Evolutionary conservation across 2,329 filamentous ascomycete genomes (phyloP), one percentile per base, ranked within the genome.

Genomic region (Stylonectria norvegica): DNA sequence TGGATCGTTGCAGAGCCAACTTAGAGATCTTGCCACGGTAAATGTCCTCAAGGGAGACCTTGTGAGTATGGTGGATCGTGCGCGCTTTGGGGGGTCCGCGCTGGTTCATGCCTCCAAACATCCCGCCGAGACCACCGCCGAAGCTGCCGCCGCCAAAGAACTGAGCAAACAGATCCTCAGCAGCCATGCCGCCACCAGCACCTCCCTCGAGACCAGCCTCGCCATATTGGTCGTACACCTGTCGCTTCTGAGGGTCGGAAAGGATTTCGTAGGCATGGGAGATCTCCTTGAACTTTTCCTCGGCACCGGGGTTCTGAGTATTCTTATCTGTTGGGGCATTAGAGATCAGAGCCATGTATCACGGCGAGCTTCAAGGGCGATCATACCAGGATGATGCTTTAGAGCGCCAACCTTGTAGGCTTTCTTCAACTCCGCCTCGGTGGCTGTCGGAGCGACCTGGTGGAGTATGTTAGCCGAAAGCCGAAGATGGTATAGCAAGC

Each of bases 1-100:
- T 85, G 10, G 91, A 97, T 64, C 95, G 94, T 71, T 98, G 93
- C 31, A 98, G 78, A 20, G 93, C 94, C 38, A 98, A 79, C 73
- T 98, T 98, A 42, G 91, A 97, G 49, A 95, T 81, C 77, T 98
- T 98, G 63, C 93, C 93, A 50, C 87, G 85, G 79, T 98, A 98
- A 64, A 98, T 89, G 58, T 98, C 93, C 71, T 98, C 93, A 37
- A 98, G 81, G 10, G 89, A 90, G 46, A 98, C 93, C 71, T 96
- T 96, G 83, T 97, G 93, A 36, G 93, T 90, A 72, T 98, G 93
- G 69, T 95, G 88, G 57, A 98, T 98, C 43, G 91, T 95, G 55
- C 93, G 85, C 34, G 93, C 91, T 77, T 98, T 84, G 47, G 78
- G 73, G 20, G 91, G 91, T 14, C 90, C 91, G 40, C 82, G 80